Evolutionary conservation across 768 basidiomycete species (phyloP).

Genomic region (Tephrocybe sp.): DNA sequence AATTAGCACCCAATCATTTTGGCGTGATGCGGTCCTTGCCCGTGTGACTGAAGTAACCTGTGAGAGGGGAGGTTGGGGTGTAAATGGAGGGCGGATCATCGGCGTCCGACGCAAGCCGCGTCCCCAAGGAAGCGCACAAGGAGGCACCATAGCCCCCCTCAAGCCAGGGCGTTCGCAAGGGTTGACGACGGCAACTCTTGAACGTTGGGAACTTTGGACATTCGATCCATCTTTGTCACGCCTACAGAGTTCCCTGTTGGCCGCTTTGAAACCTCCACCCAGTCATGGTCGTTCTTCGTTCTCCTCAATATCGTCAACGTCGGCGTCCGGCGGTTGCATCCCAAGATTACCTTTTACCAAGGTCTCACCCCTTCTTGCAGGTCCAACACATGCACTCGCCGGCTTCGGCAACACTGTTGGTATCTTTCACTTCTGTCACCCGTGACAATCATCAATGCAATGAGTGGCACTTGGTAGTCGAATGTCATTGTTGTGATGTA

Average conservation of each 20-base stretch:
- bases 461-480: not conserved
- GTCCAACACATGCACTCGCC: constrained; percentile 54
- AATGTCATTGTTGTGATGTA: too few relatives aligned
- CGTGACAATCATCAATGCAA: not conserved
- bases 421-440: constrained; percentile 42
- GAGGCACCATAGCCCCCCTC: constrained; percentile 12
- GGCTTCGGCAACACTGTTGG: constrained; percentile 83
- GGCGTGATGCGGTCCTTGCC: constrained; percentile 58
- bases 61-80: constrained; percentile 81
- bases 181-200: constrained; percentile 62
- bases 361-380: constrained; percentile 57
- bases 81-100: constrained; percentile 52
- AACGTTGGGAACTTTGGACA: constrained; percentile 84
- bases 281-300: constrained; percentile 20
- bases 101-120: constrained; percentile 73
- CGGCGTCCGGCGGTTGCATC: constrained; percentile 24
- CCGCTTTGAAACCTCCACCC: constrained; percentile 36
- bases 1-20: constrained; percentile 43
- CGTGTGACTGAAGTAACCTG: constrained; percentile 56
- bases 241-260: constrained; percentile 52
- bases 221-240: constrained; percentile 57
- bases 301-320: constrained; percentile 20
- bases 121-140: constrained; percentile 30
- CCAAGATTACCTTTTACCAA: constrained; percentile 82
- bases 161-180: constrained; percentile 33